These are phyloP conservation scores for Sugiyamaella sp. DNA, from an alignment of 1,139 yeast species.

Conservation along the genomic window DNA sequence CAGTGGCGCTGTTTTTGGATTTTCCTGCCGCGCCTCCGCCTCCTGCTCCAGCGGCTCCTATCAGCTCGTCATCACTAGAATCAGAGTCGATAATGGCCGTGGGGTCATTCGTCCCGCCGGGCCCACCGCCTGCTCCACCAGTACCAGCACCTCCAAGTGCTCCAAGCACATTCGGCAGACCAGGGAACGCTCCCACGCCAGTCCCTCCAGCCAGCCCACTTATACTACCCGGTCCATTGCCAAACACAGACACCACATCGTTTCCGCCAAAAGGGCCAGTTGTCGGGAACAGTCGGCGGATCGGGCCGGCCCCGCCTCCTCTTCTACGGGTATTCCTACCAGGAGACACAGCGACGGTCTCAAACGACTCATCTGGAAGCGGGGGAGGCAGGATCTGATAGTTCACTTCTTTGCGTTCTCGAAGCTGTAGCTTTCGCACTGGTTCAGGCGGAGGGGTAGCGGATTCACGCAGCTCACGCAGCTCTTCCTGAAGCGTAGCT, in stretches of 20 bases:
- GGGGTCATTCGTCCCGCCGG: constrained; percentile 15
- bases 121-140: constrained; percentile 24
- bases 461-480: constrained; percentile 53
- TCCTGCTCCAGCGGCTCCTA: constrained; percentile 41
- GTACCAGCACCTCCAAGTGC: constrained; percentile 6
- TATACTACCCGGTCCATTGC: constrained; percentile 80
- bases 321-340: constrained; percentile 33
- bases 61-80: constrained; percentile 62
- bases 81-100: constrained; percentile 50
- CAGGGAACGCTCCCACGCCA: constrained; percentile 3
- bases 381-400: constrained; percentile 84
- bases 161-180: constrained; percentile 38
- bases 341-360: constrained; percentile 31
- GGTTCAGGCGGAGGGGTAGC: constrained; percentile 56
- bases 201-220: constrained; percentile 15
- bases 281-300: constrained; percentile 37
- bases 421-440: constrained; percentile 57
- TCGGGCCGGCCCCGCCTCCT: constrained; percentile 32
- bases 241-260: constrained; percentile 98
- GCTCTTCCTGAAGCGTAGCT: constrained; percentile 50
- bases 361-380: constrained; percentile 49
- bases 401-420: constrained; percentile 79
- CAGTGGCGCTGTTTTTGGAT: constrained; percentile 38
- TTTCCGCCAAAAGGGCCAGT: constrained; percentile 45
- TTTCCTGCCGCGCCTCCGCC: constrained; percentile 36